These are phyloP conservation scores for Yamadazyma laniorum DNA, from an alignment of 805 yeast genomes.

Conservation along the genomic window DNA sequence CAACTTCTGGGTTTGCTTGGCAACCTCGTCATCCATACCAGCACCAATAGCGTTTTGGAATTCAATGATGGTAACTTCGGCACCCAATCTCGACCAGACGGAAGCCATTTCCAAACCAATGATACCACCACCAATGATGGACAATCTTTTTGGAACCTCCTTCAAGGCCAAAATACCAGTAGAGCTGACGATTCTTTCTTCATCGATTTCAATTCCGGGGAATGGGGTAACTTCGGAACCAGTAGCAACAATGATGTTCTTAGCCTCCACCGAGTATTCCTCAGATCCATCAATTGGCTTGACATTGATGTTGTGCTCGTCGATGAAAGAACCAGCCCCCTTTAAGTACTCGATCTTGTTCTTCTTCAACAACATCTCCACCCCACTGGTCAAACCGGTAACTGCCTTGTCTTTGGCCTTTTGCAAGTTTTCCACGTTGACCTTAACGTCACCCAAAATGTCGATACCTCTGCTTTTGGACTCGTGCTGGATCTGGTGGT, in stretches of 20 bases:
- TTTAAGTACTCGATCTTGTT: constrained; percentile 92
- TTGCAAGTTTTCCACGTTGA: constrained; percentile 79
- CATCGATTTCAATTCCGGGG: constrained; percentile 97
- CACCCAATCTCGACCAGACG: constrained; percentile 91
- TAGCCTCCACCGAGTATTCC: constrained; percentile 70
- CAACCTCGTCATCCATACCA: constrained; percentile 95
- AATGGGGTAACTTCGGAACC: constrained; percentile 98
- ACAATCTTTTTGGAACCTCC: constrained; percentile 88
- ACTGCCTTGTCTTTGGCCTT: constrained; percentile 92
- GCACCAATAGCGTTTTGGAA: constrained; percentile 92
- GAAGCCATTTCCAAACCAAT: constrained; percentile 99
- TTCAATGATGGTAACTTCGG: constrained; percentile 93
- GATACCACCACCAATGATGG: constrained; percentile 98
- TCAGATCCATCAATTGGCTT: constrained; percentile 82
- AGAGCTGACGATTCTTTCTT: constrained; percentile 93
- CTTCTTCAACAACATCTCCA: constrained; percentile 92
- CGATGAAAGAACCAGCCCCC: constrained; percentile 86
- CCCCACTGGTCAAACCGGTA: constrained; percentile 85
- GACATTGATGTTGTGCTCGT: constrained; percentile 74
- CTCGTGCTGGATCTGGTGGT: constrained; percentile 85
- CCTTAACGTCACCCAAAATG: constrained; percentile 64
- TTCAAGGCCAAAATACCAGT: constrained; percentile 85
- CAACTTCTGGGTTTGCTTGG: constrained; percentile 85
- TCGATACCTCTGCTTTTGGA: constrained; percentile 88
- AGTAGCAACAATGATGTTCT: constrained; percentile 89